phyloP scores from a whole-genome alignment of 2,329 filamentous ascomycete genomes.

The Aspergillus cejpii region DNA sequence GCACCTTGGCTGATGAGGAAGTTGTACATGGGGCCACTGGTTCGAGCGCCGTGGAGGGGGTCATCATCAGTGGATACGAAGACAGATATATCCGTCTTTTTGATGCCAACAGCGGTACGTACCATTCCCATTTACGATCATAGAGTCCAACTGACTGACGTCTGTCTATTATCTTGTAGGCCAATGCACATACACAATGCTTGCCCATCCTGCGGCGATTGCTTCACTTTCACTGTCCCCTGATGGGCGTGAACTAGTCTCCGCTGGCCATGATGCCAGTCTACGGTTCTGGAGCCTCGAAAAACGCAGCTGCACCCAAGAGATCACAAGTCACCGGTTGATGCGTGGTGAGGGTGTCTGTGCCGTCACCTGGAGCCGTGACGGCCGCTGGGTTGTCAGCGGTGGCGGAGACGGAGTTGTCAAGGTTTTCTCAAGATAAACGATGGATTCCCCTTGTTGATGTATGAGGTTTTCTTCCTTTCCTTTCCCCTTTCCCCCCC shows the following conservation, averaged over 20 bases:
- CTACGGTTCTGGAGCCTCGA: constrained; percentile 96
- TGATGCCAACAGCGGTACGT: constrained; percentile 95
- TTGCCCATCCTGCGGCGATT: constrained; percentile 89
- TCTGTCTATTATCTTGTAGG: constrained; percentile 48
- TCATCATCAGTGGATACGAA: constrained; percentile 94
- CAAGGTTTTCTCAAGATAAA: constrained; percentile 66
- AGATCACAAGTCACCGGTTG: constrained; percentile 84
- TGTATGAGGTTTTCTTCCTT: constrained; percentile 23
- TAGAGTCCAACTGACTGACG: constrained; percentile 14
- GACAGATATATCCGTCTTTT: constrained; percentile 95
- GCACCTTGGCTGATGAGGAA: constrained; percentile 62
- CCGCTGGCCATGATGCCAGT: constrained; percentile 89
- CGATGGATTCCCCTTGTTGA: constrained; percentile 20
- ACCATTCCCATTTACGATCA: neutral
- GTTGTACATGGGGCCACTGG: constrained; percentile 75
- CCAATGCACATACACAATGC: constrained; percentile 99
- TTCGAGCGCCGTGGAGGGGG: constrained; percentile 75
- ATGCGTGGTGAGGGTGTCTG: constrained; percentile 97
- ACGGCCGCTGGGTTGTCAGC: constrained; percentile 89
- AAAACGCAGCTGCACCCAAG: constrained; percentile 89
- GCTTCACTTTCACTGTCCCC: constrained; percentile 86
- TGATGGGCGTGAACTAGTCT: constrained; percentile 89
- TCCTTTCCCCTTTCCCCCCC: too few species aligned
- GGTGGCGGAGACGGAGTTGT: constrained; percentile 92
- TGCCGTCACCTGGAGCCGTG: constrained; percentile 89